Conservation (phyloP, 2,329 filamentous ascomycete genomes). For the Coniochaeta ligniaria region DNA sequence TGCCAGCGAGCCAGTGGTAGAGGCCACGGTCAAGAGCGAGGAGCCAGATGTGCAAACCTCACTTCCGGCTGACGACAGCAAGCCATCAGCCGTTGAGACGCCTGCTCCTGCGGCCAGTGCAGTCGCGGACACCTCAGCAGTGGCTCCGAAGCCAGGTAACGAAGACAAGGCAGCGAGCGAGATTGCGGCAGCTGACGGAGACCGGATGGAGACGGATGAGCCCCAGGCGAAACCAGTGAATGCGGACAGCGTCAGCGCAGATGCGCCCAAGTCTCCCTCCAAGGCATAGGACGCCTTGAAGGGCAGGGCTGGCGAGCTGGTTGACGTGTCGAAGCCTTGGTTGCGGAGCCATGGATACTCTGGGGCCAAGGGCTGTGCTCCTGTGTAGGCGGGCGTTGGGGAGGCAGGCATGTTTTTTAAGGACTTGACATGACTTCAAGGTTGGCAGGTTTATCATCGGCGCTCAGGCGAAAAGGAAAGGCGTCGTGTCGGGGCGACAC, state of each 20-base stretch:
- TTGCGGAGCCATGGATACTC: neutral
- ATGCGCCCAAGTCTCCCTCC: neutral
- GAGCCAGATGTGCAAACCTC: slow-evolving; percentile 25
- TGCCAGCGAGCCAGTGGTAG: slow-evolving; percentile 20
- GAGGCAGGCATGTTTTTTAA: neutral
- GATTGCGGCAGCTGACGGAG: neutral
- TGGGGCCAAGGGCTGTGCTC: neutral
- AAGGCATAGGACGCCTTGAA: neutral
- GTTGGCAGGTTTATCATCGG: neutral
- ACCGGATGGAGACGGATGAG: neutral
- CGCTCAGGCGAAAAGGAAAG: neutral
- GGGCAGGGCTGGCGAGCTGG: neutral
- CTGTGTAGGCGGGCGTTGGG: neutral
- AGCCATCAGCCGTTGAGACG: neutral
- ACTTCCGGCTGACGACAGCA: slow-evolving; percentile 1
- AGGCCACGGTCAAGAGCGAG: slow-evolving; percentile 31
- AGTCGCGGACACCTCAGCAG: neutral
- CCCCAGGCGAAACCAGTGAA: neutral
- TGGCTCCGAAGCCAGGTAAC: neutral
- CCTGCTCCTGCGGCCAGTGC: neutral
- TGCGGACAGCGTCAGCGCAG: neutral
- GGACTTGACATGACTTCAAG: neutral
- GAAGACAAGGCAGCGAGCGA: neutral
- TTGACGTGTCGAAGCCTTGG: neutral
- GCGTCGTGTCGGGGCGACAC: neutral